phyloP scores from a whole-genome alignment of 164 flowering plant species.

The Cinnamomum micranthum region DNA sequence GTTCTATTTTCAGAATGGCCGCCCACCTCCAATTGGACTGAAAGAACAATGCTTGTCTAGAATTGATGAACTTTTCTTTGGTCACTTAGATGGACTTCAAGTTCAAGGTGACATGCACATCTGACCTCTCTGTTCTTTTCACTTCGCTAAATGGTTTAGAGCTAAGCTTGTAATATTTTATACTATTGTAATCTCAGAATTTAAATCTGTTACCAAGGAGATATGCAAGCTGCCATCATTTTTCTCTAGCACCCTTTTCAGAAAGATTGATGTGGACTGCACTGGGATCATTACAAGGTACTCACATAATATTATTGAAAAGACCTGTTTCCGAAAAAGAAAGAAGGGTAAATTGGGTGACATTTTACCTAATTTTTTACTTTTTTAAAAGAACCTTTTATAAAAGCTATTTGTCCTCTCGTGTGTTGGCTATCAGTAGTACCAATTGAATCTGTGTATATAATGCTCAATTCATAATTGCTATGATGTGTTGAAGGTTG shows the following conservation, averaged over 20 bases:
- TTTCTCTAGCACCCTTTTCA: conserved; percentile 75
- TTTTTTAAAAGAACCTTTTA: not conserved
- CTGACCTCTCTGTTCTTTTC: too few species aligned
- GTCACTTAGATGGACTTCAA: conserved; percentile 72
- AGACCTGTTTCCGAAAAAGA: not conserved
- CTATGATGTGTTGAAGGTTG: too few species aligned
- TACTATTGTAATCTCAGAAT: conserved; percentile 43
- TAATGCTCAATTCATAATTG: not conserved
- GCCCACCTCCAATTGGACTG: conserved; percentile 78
- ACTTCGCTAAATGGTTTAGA: not conserved
- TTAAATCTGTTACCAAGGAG: conserved; percentile 74
- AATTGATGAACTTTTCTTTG: conserved; percentile 66
- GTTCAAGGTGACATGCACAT: conserved; percentile 53
- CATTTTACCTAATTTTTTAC: not conserved
- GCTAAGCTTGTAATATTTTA: conserved; percentile 4
- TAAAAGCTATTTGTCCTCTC: not conserved
- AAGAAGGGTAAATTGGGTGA: not conserved
- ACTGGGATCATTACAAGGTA: conserved; percentile 81
- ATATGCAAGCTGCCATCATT: conserved; percentile 95
- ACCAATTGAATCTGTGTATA: not conserved
- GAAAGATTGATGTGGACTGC: conserved; percentile 62
- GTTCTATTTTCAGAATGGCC: conserved; percentile 96
- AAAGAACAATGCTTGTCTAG: conserved; percentile 63
- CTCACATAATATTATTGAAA: not conserved
- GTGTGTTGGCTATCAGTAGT: not conserved